These are phyloP conservation scores for Penicillium sp. DNA, from an alignment of 2,329 filamentous ascomycete genomes.

Conservation along the genomic window DNA sequence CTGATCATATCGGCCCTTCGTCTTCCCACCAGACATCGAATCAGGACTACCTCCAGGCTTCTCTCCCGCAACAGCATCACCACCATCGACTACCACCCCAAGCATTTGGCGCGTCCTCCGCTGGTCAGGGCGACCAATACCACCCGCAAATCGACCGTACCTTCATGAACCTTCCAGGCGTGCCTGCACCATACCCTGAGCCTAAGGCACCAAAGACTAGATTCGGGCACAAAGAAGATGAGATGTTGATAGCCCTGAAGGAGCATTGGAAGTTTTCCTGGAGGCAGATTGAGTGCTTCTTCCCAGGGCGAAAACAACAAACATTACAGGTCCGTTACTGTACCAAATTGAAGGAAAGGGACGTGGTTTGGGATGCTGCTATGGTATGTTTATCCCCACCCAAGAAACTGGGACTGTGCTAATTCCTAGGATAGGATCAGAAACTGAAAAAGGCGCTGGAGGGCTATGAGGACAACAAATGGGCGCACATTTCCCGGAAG, in stretches of 20 bases:
- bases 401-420: background rate
- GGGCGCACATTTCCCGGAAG: slow-evolving; percentile 87
- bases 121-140: slow-evolving; percentile 35
- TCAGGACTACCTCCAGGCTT: slow-evolving; percentile 40
- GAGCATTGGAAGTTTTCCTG: slow-evolving; percentile 93
- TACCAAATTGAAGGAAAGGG: slow-evolving; percentile 91
- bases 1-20: slow-evolving; percentile 32
- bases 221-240: slow-evolving; percentile 58
- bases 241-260: slow-evolving; percentile 82
- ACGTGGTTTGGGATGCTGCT: slow-evolving; percentile 88
- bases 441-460: slow-evolving; percentile 39
- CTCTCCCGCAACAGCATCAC: slow-evolving; percentile 62
- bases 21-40: slow-evolving; percentile 27
- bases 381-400: slow-evolving; percentile 58
- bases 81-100: slow-evolving; percentile 78
- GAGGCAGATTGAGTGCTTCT: slow-evolving; percentile 98
- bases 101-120: slow-evolving; percentile 60
- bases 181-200: slow-evolving; percentile 76
- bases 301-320: slow-evolving; percentile 83
- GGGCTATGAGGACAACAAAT: slow-evolving; percentile 64
- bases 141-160: slow-evolving; percentile 51
- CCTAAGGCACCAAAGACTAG: slow-evolving; percentile 43
- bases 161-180: slow-evolving; percentile 80
- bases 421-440: slow-evolving; percentile 29
- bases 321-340: slow-evolving; percentile 93